These are phyloP conservation scores for Neurospora crassa DNA, from an alignment of 2,329 filamentous ascomycete species.

Conservation along the genomic window DNA sequence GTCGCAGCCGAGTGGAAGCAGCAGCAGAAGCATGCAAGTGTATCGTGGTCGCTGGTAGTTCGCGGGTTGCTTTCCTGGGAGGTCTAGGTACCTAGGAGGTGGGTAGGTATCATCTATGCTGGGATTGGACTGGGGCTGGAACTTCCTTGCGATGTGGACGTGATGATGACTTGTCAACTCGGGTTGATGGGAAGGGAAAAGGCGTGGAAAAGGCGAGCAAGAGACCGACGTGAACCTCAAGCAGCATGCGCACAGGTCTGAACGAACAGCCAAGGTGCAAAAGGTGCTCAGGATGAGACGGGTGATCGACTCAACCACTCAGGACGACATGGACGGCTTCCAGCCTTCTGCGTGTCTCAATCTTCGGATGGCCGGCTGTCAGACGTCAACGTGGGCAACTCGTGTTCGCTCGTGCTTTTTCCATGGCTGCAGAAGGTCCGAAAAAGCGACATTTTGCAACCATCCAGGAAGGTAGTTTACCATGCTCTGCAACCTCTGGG, in stretches of 20 bases:
- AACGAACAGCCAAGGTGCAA: neutral
- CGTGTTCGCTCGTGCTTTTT: neutral
- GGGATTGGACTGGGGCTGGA: neutral
- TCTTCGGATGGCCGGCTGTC: neutral
- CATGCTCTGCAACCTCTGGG: neutral
- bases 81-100: neutral
- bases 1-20: neutral
- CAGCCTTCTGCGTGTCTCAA: neutral
- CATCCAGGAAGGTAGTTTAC: neutral
- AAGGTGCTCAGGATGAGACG: neutral
- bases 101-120: neutral
- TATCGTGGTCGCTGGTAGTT: constrained; percentile 11
- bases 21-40: constrained; percentile 16
- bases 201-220: neutral
- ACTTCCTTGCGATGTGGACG: neutral
- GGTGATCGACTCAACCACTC: neutral
- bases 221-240: neutral
- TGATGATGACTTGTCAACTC: neutral
- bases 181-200: neutral
- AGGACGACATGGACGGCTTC: neutral
- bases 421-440: neutral
- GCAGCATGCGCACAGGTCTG: neutral
- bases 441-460: neutral
- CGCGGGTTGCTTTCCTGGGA: neutral
- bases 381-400: neutral